Evolutionary conservation across 306 rosid genomes (phyloP).

Genomic region (Cajanus cajan): DNA sequence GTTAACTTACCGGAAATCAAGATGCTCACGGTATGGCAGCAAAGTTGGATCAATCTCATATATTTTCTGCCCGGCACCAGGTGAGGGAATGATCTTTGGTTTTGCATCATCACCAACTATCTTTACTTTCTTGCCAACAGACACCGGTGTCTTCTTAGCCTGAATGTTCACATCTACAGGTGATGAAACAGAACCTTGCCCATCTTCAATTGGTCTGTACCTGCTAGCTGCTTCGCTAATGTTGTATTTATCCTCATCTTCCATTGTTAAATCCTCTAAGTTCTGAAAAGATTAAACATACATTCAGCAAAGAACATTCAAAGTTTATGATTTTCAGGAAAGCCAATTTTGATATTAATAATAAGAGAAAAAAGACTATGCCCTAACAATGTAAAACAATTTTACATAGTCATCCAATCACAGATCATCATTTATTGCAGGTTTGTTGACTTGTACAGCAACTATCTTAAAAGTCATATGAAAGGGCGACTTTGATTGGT

Average conservation of each 20-base stretch:
- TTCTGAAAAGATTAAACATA: conserved; percentile 45
- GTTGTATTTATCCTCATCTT: conserved; percentile 40
- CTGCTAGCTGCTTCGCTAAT: conserved; percentile 36
- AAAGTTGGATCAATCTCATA: conserved; percentile 76
- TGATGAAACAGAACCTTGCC: conserved; percentile 40
- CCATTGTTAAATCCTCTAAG: conserved; percentile 47
- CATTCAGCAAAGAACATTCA: conserved; percentile 18
- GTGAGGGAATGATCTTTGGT: conserved; percentile 59
- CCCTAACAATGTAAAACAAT: no score
- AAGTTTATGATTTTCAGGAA: conserved; percentile 12
- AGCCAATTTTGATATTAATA: conserved; percentile 23
- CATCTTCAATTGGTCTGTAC: conserved; percentile 38
- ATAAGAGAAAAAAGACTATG: no score
- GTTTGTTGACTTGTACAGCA: no score
- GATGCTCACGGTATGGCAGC: conserved; percentile 55
- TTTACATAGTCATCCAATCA: no score
- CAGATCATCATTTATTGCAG: no score
- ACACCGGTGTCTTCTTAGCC: conserved; percentile 43
- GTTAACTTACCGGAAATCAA: conserved; percentile 85
- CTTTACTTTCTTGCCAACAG: conserved; percentile 32
- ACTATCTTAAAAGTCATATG: no score
- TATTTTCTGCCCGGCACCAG: conserved; percentile 80
- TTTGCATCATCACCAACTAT: conserved; percentile 33
- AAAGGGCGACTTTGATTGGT: no score
- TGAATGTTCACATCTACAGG: conserved; percentile 37